Percentiles rank a stretch among this genome's conserved stretches.
phyloP scores from a whole-genome alignment of 495 filamentous ascomycete genomes.

The Jackrogersella multiformis region DNA sequence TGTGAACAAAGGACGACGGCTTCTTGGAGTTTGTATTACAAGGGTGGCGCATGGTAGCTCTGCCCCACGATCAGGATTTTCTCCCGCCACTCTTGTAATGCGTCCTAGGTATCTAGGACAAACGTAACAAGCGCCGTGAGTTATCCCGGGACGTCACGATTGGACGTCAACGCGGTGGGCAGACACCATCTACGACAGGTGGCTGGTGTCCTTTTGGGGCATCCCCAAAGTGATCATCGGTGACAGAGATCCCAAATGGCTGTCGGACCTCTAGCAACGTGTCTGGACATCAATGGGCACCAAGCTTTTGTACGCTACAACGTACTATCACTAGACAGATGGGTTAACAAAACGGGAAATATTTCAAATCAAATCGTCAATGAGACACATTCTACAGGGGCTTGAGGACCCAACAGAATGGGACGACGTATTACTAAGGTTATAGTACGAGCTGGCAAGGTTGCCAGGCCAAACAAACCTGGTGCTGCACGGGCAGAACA shows the following conservation, averaged over 20 bases:
- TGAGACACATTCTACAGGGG: not conserved
- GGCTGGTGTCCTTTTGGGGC: not conserved
- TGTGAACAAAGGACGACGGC: too few relatives aligned
- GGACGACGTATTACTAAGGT: too few relatives aligned
- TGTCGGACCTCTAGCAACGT: not conserved
- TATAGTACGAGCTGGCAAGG: too few relatives aligned
- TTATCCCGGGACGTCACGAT: not conserved
- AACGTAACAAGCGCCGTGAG: too few relatives aligned
- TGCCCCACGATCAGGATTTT: too few relatives aligned
- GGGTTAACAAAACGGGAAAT: not conserved
- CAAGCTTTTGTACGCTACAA: not conserved
- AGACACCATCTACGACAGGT: not conserved
- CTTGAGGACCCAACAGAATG: too few relatives aligned
- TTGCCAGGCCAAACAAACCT: too few relatives aligned
- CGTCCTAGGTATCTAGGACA: too few relatives aligned
- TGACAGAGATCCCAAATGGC: not conserved
- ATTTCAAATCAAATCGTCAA: not conserved
- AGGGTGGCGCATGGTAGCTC: too few relatives aligned
- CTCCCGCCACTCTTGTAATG: too few relatives aligned
- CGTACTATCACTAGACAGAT: not conserved
- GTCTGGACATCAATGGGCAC: not conserved
- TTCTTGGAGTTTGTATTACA: too few relatives aligned
- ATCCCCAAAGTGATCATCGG: not conserved
- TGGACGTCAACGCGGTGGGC: not conserved
- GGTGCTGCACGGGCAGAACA: too few relatives aligned